Base-by-base conservation (phyloP, 2,329 filamentous ascomycete genomes). In the Epichloe baconii region DNA sequence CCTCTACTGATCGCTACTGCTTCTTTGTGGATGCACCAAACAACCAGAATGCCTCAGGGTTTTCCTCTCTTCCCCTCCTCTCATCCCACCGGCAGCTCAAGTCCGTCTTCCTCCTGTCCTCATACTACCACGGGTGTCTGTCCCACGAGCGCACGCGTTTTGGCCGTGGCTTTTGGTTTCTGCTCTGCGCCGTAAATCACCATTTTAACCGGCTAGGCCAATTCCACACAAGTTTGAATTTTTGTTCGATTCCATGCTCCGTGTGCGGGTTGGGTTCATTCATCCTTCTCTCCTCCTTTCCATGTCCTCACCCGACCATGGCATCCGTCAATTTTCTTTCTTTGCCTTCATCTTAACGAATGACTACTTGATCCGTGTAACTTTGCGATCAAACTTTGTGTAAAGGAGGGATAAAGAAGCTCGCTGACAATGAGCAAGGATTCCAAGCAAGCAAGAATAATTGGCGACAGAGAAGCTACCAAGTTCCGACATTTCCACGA, bases 401-500 rank as follows among this genome's bases (percentile, higher is more conserved):
- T 15, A 5, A 40, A 23, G 15, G 5, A 23, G 21, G 17, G 21
- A 31, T 21, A 31, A 17, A 43, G 47, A 43, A 42, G 38, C 11
- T 23, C 47, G 40, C 14, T 26, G 47, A 43, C 31, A 15, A 12
- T 36, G 19, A 37, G 21, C 34, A 44, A 35, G 48, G 41, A 19
- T 17, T 8, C 3, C 5, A 10, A 37, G 38, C 49, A 47, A 37
- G 37, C 44, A 46, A 37, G 37, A 19, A 19, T 26, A 26, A 26
- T 26, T 7, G 6, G 23, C 12, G 37, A 47, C 15, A 21, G 23
- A 44, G 23, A 43, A 15, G 17, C 35, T 15, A 15, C 26, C 34
- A 36, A 43, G 46, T 23, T 31, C 26, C 42, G n/a, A 34, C 31
- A 38, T 45, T 46, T 47, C 50, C 50, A 42, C 42, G 34, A 52